Base-by-base conservation (phyloP, 106 monocot genomes). In the Apostasia ramifera region DNA sequence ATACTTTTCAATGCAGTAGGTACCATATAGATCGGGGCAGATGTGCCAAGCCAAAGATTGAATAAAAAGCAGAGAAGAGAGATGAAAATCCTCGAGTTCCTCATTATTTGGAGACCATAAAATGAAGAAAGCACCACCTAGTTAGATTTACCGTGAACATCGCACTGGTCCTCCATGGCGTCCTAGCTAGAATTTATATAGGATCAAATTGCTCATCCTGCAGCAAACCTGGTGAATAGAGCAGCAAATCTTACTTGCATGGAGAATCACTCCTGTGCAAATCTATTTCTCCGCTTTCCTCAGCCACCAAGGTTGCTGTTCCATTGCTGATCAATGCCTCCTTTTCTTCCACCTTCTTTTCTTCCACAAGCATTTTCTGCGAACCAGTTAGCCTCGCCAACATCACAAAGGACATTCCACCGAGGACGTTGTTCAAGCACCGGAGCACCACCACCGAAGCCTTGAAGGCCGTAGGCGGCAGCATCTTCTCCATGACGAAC, bases 311-410 rank as follows among this genome's bases (percentile, higher is more conserved):
- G 57, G 42, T 47, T 1, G 10, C 55, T 9, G 62, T 44, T 44
- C 62, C 62, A 63, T 63, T 9, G 14, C 43, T 63, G 42, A 78
- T n/a, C 76, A 81, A 67, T 49, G 55, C 68, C 72, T 54, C 73
- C 68, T 72, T 77, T 61, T 48, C 44, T 43, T 74, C 79, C 45
- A 1, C 53, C 43, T 56, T 66, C 43, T 8, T 47, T 45, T 51
- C 63, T 59, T 57, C 39, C 2, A 26, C 37, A 4, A 13, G 71
- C 3, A 15, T 26, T 76, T 89, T 89, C 74, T 89, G 89, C 45
- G 89, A 77, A 7, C 89, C 89, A 3, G 89, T 89, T 65, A 89
- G 4, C 79, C 89, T 80, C 0, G 89, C 89, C 1, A 85, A 60
- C 47, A 72, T 12, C 2, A 85, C 89, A 44, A 89, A 89, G 1